Conservation (phyloP, 2,329 filamentous ascomycete genomes). For the Torrubiella hemipterigena region DNA sequence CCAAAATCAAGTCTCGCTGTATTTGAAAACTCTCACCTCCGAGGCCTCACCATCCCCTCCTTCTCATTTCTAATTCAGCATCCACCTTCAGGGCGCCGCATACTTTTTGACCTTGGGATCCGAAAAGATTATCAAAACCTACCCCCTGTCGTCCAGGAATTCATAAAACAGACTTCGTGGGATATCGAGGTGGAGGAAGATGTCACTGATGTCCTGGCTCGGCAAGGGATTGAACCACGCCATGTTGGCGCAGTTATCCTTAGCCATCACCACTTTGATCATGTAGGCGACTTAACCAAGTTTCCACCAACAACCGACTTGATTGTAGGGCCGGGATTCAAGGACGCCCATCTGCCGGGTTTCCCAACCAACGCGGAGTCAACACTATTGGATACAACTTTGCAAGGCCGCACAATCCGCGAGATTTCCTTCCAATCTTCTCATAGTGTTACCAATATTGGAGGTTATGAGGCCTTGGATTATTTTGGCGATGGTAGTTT, state of each 20-base stretch:
- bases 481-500: slow-evolving; percentile 13
- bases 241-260: not conserved
- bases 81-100: too few species aligned
- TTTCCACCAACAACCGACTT: not conserved
- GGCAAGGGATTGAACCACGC: not conserved
- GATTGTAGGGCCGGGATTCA: not conserved
- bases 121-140: too few species aligned
- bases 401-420: not conserved
- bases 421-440: not conserved
- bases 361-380: not conserved
- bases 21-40: too few species aligned
- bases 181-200: slow-evolving; percentile 3
- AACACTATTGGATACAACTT: not conserved
- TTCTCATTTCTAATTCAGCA: too few species aligned
- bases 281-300: not conserved
- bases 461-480: slow-evolving; percentile 11
- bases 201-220: slow-evolving; percentile 1
- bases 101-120: too few species aligned
- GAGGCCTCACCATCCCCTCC: too few species aligned
- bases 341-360: not conserved
- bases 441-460: slow-evolving; percentile 14
- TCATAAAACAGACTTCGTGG: too few species aligned
- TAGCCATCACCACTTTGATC: not conserved
- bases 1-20: too few species aligned
- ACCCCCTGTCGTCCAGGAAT: too few species aligned